Percentiles rank a stretch among this genome's conserved stretches.
Conservation (phyloP, 2,329 filamentous ascomycete genomes). For the Diaporthe vaccinii region DNA sequence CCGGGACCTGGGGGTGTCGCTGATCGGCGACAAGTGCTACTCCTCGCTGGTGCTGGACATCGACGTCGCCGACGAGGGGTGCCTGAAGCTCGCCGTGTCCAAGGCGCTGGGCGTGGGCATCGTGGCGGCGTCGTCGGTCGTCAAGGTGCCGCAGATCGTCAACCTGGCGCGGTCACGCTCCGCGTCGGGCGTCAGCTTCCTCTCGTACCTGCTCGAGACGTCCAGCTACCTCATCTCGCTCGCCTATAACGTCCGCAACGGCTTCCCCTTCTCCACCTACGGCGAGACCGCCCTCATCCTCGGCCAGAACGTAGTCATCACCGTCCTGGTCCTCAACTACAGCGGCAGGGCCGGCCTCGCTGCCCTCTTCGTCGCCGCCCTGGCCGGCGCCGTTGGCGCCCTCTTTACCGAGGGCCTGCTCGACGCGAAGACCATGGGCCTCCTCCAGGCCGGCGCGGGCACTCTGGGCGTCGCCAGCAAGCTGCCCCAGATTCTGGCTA, state of each 20-base stretch:
- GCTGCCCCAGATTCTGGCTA: slow-evolving; percentile 90
- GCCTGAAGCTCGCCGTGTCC: slow-evolving; percentile 89
- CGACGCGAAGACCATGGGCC: slow-evolving; percentile 75
- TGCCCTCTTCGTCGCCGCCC: slow-evolving; percentile 81
- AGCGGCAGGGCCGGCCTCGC: slow-evolving; percentile 77
- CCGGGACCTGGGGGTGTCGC: slow-evolving; percentile 79
- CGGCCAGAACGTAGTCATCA: slow-evolving; percentile 92
- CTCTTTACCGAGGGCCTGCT: slow-evolving; percentile 78
- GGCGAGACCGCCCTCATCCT: slow-evolving; percentile 95
- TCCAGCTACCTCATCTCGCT: slow-evolving; percentile 88
- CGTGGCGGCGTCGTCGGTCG: slow-evolving; percentile 88
- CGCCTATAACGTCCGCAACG: slow-evolving; percentile 91
- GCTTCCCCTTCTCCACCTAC: slow-evolving; percentile 96
- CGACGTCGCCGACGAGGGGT: slow-evolving; percentile 80
- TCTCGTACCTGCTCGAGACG: slow-evolving; percentile 94
- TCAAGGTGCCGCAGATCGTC: slow-evolving; percentile 97
- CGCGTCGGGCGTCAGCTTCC: slow-evolving; percentile 86
- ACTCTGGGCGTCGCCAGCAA: slow-evolving; percentile 89
- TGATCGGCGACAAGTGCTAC: slow-evolving; percentile 90
- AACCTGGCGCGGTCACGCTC: slow-evolving; percentile 89
- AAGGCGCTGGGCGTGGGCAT: slow-evolving; percentile 96
- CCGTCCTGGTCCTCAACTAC: slow-evolving; percentile 87
- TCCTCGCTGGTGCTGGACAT: slow-evolving; percentile 86
- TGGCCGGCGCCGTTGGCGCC: slow-evolving; percentile 77
- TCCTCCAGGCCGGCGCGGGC: slow-evolving; percentile 88